Percentiles rank a stretch among this genome's conserved stretches.
phyloP scores from a whole-genome alignment of 2,329 filamentous ascomycete species.

The Arthrobotrys entomopaga region DNA sequence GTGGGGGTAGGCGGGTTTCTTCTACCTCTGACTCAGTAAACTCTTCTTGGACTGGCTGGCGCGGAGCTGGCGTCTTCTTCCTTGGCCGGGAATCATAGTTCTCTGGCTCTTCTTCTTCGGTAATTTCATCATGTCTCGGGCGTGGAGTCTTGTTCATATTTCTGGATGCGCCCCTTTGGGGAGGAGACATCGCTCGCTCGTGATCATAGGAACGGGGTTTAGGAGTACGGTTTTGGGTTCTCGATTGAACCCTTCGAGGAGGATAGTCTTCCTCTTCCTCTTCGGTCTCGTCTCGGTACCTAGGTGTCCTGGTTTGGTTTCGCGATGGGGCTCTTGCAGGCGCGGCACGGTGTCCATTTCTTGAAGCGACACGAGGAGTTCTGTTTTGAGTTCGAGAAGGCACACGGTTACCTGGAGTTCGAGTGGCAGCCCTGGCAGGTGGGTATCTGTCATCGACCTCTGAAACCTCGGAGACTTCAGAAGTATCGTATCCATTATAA shows the following conservation, averaged over 20 bases:
- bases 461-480: conserved; percentile 48
- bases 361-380: conserved; percentile 47
- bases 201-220: conserved; percentile 44
- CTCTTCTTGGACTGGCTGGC: conserved; percentile 45
- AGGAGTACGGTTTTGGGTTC: conserved; percentile 48
- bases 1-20: conserved; percentile 42
- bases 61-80: conserved; percentile 32
- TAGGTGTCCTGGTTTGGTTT: conserved; percentile 40
- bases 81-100: conserved; percentile 26
- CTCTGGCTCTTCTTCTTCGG: conserved; percentile 48
- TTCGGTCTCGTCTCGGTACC: conserved; percentile 37
- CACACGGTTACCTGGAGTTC: conserved; percentile 34
- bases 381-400: conserved; percentile 48
- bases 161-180: conserved; percentile 41
- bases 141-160: conserved; percentile 51
- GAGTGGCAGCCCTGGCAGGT: conserved; percentile 17
- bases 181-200: conserved; percentile 48
- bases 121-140: conserved; percentile 45
- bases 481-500: conserved; percentile 53
- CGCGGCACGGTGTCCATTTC: conserved; percentile 40
- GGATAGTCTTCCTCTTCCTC: conserved; percentile 43
- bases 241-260: conserved; percentile 43
- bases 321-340: conserved; percentile 47
- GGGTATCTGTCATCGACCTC: conserved; percentile 45
- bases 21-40: conserved; percentile 50